Evolutionary conservation across 768 basidiomycete genomes (phyloP), one percentile per base, ranked within the genome.

Genomic region (Favolaschia claudopus): DNA sequence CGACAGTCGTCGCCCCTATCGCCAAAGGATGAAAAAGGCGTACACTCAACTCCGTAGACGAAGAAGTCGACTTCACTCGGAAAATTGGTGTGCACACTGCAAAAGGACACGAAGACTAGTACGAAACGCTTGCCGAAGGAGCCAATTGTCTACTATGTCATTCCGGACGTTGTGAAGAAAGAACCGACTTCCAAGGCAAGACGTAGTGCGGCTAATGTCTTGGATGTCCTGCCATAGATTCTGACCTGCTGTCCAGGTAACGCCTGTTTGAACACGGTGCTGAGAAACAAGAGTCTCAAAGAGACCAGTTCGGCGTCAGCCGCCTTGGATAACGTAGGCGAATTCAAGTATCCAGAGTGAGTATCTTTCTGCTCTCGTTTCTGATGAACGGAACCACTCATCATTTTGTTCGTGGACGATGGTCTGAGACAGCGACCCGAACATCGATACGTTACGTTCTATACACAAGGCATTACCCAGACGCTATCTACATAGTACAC

Each of bases 241-340:
- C 33, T 57, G 10, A n/a, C 7, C 44, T 24, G n/a, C 15, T 44
- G 27, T n/a, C 27, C 32, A 81, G 87, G 88, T 3, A 89, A 95
- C 70, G 93, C 93, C 3, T 95, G 93, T 69, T 71, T 95, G 45
- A 95, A 95, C 67, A 95, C 95, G 0, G 79, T 97, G 15, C 73
- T 96, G 13, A 82, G 95, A 39, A 85, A 78, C 29, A 80, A 77
- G 58, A 92, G 89, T n/a, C n/a, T n/a, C n/a, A n/a, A n/a, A n/a
- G n/a, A n/a, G n/a, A n/a, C n/a, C n/a, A n/a, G n/a, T n/a, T n/a
- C n/a, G n/a, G n/a, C n/a, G n/a, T n/a, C n/a, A n/a, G n/a, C n/a
- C n/a, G n/a, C n/a, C n/a, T n/a, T n/a, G n/a, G n/a, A n/a, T n/a
- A n/a, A n/a, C n/a, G n/a, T n/a, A n/a, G n/a, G n/a, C n/a, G n/a